Percentiles rank a stretch among this genome's conserved stretches.
phyloP scores from a whole-genome alignment of 2,329 filamentous ascomycete genomes.

The Teratosphaeria epicoccoides region DNA sequence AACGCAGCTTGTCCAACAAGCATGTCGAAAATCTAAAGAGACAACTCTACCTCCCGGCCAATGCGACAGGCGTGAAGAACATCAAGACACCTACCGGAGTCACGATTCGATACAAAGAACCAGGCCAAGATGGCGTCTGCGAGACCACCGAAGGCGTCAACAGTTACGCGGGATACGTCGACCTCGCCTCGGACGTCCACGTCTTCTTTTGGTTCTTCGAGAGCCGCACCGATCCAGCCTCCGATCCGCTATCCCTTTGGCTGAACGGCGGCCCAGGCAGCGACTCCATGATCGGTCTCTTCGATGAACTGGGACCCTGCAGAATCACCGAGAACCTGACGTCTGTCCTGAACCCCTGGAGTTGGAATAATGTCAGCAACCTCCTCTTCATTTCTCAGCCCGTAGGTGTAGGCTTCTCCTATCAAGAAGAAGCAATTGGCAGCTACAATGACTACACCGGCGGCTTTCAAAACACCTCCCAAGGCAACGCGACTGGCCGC shows the following conservation, averaged over 20 bases:
- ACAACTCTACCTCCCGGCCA: constrained; percentile 25
- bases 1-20: background rate
- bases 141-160: constrained; percentile 41
- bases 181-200: constrained; percentile 24
- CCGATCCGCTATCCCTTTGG: constrained; percentile 51
- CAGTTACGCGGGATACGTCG: constrained; percentile 35
- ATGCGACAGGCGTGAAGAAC: constrained; percentile 34
- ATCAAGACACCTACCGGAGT: constrained; percentile 34
- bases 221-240: constrained; percentile 39
- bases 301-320: constrained; percentile 37
- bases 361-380: constrained; percentile 44
- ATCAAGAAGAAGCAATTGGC: constrained; percentile 33
- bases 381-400: constrained; percentile 53
- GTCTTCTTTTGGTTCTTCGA: constrained; percentile 52
- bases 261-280: constrained; percentile 51
- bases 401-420: constrained; percentile 46
- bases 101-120: constrained; percentile 42
- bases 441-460: constrained; percentile 27
- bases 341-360: constrained; percentile 50
- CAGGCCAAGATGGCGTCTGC: constrained; percentile 37
- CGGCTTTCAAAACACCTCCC: constrained; percentile 33
- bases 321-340: constrained; percentile 34
- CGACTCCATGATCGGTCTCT: constrained; percentile 48
- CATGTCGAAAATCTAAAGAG: constrained; percentile 6
- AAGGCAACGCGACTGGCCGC: constrained; percentile 29